Percentiles rank a stretch among this genome's conserved stretches.
These are phyloP conservation scores for Huntiella abstrusa DNA, from an alignment of 2,329 filamentous ascomycete species.

Conservation along the genomic window DNA sequence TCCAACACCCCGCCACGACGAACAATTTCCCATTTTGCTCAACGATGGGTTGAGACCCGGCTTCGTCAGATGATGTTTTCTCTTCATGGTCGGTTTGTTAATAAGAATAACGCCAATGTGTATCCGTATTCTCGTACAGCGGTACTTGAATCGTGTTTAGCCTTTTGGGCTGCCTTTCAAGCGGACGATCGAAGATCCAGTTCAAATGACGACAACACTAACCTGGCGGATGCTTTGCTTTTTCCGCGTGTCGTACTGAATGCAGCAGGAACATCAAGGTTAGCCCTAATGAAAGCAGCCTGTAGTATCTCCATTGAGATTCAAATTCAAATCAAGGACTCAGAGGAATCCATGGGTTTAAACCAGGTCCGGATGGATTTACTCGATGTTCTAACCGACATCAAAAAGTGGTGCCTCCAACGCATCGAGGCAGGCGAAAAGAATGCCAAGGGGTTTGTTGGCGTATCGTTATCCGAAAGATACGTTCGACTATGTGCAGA, in stretches of 20 bases:
- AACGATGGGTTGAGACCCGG: conserved; percentile 28
- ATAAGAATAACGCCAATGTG: not conserved
- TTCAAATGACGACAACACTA: too few species aligned
- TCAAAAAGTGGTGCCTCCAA: conserved; percentile 21
- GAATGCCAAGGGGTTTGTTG: conserved; percentile 33
- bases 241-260: too few species aligned
- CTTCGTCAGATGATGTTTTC: conserved; percentile 35
- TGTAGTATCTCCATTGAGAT: conserved; percentile 25
- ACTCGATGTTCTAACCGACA: conserved; percentile 23
- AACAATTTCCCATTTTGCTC: conserved; percentile 18
- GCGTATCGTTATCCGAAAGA: conserved; percentile 21
- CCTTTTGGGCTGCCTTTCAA: not conserved
- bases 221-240: too few species aligned
- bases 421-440: conserved; percentile 31
- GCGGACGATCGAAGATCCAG: too few species aligned
- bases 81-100: conserved; percentile 35
- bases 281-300: conserved; percentile 18
- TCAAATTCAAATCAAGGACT: conserved; percentile 22
- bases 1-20: conserved; percentile 12
- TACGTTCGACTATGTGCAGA: conserved; percentile 25
- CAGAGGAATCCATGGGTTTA: conserved; percentile 20
- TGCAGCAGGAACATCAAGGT: conserved; percentile 12
- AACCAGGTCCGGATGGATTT: conserved; percentile 23
- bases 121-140: not conserved
- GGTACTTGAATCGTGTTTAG: not conserved